These are phyloP conservation scores for Monosporozyma servazzii DNA, from an alignment of 805 yeast genomes.

Conservation along the genomic window DNA sequence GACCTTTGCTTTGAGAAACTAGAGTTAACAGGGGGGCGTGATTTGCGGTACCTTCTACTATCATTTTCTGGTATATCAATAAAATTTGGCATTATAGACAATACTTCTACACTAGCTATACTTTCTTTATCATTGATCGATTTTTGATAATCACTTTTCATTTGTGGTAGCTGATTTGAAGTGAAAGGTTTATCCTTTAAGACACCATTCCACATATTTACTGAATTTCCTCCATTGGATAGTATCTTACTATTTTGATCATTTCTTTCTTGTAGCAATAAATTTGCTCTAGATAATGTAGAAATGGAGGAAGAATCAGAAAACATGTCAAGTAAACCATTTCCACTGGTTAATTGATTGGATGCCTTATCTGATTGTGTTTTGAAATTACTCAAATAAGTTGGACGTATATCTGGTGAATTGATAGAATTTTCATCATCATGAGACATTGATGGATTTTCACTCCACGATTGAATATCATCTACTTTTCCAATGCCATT, in stretches of 20 bases:
- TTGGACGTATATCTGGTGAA: background rate
- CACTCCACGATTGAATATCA: conserved; percentile 9
- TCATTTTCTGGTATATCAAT: conserved; percentile 29
- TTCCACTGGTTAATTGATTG: conserved; percentile 9
- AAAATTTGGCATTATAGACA: conserved; percentile 34
- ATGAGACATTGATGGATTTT: background rate
- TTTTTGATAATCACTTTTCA: conserved; percentile 6
- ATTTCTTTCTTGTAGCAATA: conserved; percentile 13
- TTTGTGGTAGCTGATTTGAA: background rate
- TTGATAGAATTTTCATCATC: conserved; percentile 4
- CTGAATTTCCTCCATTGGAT: background rate
- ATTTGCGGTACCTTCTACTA: background rate
- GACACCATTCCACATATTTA: background rate
- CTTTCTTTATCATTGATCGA: conserved; percentile 7
- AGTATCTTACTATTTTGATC: background rate
- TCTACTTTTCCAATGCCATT: conserved; percentile 27
- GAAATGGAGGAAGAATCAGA: conserved; percentile 23
- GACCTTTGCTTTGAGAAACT: conserved; percentile 9
- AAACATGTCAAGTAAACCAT: conserved; percentile 36
- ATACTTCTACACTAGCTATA: conserved; percentile 30
- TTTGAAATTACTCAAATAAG: background rate
- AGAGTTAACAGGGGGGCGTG: background rate
- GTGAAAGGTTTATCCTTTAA: background rate
- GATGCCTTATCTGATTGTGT: background rate
- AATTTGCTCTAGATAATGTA: conserved; percentile 14